phyloP scores from a whole-genome alignment of 2,329 filamentous ascomycete species.

The Xylariaceae sp. region DNA sequence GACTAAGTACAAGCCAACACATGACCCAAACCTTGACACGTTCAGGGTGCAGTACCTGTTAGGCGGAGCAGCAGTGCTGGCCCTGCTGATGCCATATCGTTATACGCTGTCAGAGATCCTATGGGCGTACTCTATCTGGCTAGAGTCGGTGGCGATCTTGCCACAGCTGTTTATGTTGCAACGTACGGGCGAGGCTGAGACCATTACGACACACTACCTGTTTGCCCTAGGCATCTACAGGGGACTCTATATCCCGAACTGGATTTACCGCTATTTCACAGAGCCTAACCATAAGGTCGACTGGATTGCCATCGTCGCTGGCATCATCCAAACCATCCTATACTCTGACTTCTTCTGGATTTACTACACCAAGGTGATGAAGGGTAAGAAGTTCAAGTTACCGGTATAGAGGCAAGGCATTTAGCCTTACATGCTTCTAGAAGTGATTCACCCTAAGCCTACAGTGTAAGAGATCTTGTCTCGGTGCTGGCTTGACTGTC shows the following conservation, averaged over 20 bases:
- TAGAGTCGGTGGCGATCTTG: slow-evolving; percentile 94
- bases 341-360: slow-evolving; percentile 99
- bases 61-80: slow-evolving; percentile 78
- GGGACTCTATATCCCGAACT: slow-evolving; percentile 97
- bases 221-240: slow-evolving; percentile 92
- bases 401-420: slow-evolving; percentile 64
- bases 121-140: slow-evolving; percentile 98
- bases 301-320: slow-evolving; percentile 85
- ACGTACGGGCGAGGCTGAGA: slow-evolving; percentile 95
- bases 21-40: slow-evolving; percentile 95
- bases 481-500: neutral
- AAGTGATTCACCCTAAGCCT: neutral
- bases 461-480: neutral
- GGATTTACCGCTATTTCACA: slow-evolving; percentile 87
- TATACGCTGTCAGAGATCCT: slow-evolving; percentile 86
- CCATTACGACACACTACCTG: slow-evolving; percentile 98
- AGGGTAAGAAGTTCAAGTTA: slow-evolving; percentile 87
- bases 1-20: slow-evolving; percentile 94
- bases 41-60: slow-evolving; percentile 97
- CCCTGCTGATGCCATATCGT: slow-evolving; percentile 81
- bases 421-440: neutral
- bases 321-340: slow-evolving; percentile 88
- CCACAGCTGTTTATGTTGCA: slow-evolving; percentile 99
- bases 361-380: slow-evolving; percentile 95
- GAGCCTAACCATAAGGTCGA: slow-evolving; percentile 77